Evolutionary conservation across 805 yeast species (phyloP).

Genomic region (Myxozyma udenii): DNA sequence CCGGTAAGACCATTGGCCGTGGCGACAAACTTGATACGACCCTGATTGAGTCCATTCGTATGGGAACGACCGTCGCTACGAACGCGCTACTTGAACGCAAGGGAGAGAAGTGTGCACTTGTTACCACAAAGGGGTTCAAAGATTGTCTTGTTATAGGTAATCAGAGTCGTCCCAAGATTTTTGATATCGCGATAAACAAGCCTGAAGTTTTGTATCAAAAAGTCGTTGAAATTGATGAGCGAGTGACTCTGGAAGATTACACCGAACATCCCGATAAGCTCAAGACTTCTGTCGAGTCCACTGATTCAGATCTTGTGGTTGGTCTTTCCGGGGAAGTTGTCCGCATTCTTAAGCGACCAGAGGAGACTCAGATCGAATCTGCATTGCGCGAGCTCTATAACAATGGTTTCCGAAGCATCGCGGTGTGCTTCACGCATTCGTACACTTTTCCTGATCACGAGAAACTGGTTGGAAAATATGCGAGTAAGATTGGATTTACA

Average conservation of each 20-base stretch:
- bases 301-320: constrained; percentile 41
- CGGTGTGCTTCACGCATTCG: constrained; percentile 68
- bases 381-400: constrained; percentile 48
- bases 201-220: constrained; percentile 67
- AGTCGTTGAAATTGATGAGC: constrained; percentile 83
- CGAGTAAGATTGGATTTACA: constrained; percentile 60
- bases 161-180: constrained; percentile 86
- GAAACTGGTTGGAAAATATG: constrained; percentile 53
- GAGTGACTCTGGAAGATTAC: constrained; percentile 80
- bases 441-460: constrained; percentile 75
- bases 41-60: constrained; percentile 55
- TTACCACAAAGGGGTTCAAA: constrained; percentile 84
- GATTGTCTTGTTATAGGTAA: constrained; percentile 83
- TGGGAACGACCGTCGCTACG: constrained; percentile 96
- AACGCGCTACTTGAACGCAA: constrained; percentile 90
- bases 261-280: constrained; percentile 61
- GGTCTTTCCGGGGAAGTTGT: constrained; percentile 72
- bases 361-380: constrained; percentile 44
- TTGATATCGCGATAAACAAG: constrained; percentile 72
- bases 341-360: constrained; percentile 53
- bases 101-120: constrained; percentile 81
- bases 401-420: constrained; percentile 64
- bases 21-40: constrained; percentile 59
- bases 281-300: constrained; percentile 29
- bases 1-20: constrained; percentile 55